Evolutionary conservation across 495 filamentous ascomycete species (phyloP).

Genomic region (Neurospora sp.): DNA sequence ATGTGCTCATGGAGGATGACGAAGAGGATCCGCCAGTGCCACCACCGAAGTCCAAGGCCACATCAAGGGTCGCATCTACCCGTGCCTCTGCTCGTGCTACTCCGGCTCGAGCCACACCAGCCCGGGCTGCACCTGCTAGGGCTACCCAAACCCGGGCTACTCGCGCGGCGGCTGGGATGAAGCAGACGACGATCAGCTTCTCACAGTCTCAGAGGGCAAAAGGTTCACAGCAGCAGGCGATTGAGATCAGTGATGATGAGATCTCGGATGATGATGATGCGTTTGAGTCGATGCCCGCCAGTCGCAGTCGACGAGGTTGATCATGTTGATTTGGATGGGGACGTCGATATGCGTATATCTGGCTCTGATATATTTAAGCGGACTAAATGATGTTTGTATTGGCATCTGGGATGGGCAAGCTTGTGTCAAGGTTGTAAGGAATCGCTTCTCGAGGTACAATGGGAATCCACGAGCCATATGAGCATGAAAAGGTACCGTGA

Average conservation of each 20-base stretch:
- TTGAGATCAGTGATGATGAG: constrained; percentile 64
- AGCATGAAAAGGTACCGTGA: neutral
- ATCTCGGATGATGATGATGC: constrained; percentile 71
- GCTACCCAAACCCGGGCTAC: constrained; percentile 32
- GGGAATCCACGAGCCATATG: neutral
- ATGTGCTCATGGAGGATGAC: constrained; percentile 56
- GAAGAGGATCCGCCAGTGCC: constrained; percentile 38
- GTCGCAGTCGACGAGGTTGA: constrained; percentile 17
- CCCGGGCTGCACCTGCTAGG: constrained; percentile 19
- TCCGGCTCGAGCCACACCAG: constrained; percentile 5
- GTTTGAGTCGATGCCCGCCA: constrained; percentile 51
- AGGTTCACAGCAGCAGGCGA: constrained; percentile 32
- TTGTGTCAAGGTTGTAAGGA: neutral
- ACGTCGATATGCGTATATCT: neutral
- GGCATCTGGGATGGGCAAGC: neutral
- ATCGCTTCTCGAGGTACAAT: neutral
- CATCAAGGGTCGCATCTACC: neutral
- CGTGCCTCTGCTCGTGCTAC: constrained; percentile 8
- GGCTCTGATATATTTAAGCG: neutral
- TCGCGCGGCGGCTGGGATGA: constrained; percentile 21
- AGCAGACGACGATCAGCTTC: constrained; percentile 70
- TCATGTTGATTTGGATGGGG: neutral
- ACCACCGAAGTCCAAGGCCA: constrained; percentile 3
- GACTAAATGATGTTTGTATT: neutral
- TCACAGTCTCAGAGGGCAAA: constrained; percentile 46